Evolutionary conservation across 352 stramenopile genomes (phyloP).

Genomic region (Thalassiosira gravida): DNA sequence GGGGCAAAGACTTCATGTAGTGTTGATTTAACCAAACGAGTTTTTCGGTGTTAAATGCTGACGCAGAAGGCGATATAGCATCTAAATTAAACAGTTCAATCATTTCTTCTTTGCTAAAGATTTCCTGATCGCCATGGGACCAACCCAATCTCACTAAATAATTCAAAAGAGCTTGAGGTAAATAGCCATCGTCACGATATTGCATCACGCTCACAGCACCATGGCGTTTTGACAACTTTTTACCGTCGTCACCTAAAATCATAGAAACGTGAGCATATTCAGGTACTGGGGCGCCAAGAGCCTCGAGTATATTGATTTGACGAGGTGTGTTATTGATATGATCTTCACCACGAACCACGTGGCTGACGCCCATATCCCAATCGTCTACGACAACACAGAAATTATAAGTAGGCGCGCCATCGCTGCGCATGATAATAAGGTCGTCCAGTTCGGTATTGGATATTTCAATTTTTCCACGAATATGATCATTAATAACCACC

Average conservation of each 20-base stretch:
- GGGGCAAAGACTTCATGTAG: conserved; percentile 88
- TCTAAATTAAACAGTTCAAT: conserved; percentile 88
- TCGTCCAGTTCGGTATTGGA: conserved; percentile 87
- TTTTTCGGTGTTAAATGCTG: conserved; percentile 89
- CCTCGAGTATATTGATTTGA: conserved; percentile 88
- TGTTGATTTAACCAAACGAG: conserved; percentile 87
- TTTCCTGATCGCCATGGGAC: conserved; percentile 96
- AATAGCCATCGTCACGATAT: conserved; percentile 95
- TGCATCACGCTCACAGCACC: conserved; percentile 96
- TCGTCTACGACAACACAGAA: conserved; percentile 95
- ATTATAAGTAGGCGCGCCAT: conserved; percentile 88
- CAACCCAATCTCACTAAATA: conserved; percentile 97
- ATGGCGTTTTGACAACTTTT: conserved; percentile 98
- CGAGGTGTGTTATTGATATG: conserved; percentile 89
- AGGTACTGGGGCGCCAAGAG: conserved; percentile 78
- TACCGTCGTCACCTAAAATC: conserved; percentile 95
- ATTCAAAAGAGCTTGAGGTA: conserved; percentile 95
- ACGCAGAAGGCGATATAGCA: conserved; percentile 86
- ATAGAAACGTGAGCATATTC: conserved; percentile 89
- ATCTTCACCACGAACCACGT: conserved; percentile 95
- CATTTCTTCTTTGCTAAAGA: conserved; percentile 93
- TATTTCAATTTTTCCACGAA: conserved; percentile 92
- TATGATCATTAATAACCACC: conserved; percentile 93
- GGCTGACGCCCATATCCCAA: conserved; percentile 95
- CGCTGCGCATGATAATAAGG: conserved; percentile 88